phyloP scores from a whole-genome alignment of 805 yeast genomes.

The Starmerella floris region DNA sequence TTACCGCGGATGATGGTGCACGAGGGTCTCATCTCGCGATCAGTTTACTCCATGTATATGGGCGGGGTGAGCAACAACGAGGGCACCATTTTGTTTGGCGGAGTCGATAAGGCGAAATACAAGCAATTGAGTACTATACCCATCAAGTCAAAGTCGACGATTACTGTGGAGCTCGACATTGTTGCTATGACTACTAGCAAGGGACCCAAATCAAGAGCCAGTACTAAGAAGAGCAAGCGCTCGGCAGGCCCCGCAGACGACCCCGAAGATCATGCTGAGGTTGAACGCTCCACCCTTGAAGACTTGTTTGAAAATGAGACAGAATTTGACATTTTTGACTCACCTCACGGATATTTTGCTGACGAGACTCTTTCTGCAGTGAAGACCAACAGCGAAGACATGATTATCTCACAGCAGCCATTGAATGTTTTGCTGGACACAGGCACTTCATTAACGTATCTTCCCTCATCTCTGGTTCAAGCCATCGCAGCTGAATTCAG shows the following conservation, averaged over 20 bases:
- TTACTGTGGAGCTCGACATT: conserved; percentile 20
- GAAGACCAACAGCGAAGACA: conserved; percentile 5
- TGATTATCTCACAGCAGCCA: conserved; percentile 13
- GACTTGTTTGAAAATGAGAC: neutral
- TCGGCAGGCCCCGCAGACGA: neutral
- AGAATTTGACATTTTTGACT: neutral
- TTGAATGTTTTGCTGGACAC: conserved; percentile 39
- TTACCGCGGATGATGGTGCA: conserved; percentile 45
- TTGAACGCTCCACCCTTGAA: neutral
- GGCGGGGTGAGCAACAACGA: conserved; percentile 29
- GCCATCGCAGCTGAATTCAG: conserved; percentile 29
- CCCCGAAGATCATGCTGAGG: neutral
- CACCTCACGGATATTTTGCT: conserved; percentile 3
- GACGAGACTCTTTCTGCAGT: neutral
- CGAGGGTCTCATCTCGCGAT: conserved; percentile 43
- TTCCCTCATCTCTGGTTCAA: conserved; percentile 31
- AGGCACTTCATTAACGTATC: conserved; percentile 41
- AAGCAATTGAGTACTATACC: conserved; percentile 41
- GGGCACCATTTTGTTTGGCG: conserved; percentile 62
- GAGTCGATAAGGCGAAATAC: conserved; percentile 51
- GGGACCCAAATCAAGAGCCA: conserved; percentile 4
- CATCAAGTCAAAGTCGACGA: conserved; percentile 15
- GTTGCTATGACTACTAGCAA: conserved; percentile 13
- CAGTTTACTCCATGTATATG: conserved; percentile 51
- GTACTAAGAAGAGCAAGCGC: neutral